A percentile compares a stretch with the other conserved stretches of the same genome.
phyloP scores from a whole-genome alignment of 1,284 basidiomycete genomes.

The Salmacisia buchloeana region DNA sequence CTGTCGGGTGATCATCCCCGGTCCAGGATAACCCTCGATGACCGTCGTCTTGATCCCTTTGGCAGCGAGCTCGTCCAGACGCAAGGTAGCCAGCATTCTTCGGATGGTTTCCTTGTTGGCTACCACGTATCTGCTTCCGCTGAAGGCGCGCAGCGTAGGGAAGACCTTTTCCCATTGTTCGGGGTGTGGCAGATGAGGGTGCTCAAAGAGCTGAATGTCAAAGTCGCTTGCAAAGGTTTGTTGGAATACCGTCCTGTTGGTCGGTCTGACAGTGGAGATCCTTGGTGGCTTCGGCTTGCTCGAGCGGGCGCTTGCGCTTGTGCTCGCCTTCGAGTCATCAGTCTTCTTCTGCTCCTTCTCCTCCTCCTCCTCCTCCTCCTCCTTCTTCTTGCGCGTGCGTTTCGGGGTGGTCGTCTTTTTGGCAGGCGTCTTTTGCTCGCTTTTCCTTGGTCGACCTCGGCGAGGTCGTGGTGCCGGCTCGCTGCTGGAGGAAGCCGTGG shows the following conservation, averaged over 20 bases:
- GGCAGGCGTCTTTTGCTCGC: too few species aligned
- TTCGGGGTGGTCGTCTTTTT: too few species aligned
- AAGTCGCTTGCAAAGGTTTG: not conserved
- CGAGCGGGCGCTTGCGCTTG: not conserved
- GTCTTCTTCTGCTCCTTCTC: too few species aligned
- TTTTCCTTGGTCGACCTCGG: too few species aligned
- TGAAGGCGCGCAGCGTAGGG: constrained; percentile 18
- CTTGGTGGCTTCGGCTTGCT: not conserved
- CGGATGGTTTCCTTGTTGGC: constrained; percentile 27
- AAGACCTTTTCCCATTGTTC: constrained; percentile 26
- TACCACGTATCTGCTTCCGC: constrained; percentile 33
- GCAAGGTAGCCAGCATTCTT: constrained; percentile 24
- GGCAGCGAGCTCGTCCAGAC: constrained; percentile 16
- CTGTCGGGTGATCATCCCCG: constrained; percentile 38
- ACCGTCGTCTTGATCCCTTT: constrained; percentile 37
- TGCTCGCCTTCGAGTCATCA: too few species aligned
- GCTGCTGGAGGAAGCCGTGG: too few species aligned
- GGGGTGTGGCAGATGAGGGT: constrained; percentile 29
- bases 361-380: too few species aligned
- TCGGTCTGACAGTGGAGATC: not conserved
- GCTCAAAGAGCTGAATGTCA: constrained; percentile 12
- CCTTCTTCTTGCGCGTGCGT: too few species aligned
- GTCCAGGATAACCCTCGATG: constrained; percentile 43
- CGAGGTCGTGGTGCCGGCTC: too few species aligned
- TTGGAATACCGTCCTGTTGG: too few species aligned